phyloP scores from a whole-genome alignment of 129 eudicot genomes.

The Centaurea solstitialis region DNA sequence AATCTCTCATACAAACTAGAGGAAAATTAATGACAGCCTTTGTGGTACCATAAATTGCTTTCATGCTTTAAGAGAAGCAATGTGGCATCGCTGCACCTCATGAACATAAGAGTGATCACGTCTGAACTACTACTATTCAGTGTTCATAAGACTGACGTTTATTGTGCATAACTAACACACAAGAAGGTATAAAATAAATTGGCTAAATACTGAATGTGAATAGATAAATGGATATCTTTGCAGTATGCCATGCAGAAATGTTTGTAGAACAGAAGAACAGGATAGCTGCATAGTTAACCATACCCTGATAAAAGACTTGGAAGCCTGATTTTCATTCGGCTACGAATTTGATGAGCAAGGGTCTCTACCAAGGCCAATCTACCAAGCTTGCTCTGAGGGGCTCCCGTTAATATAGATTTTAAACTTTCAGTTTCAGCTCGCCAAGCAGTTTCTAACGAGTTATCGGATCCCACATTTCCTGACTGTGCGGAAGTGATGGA shows the following conservation, averaged over 20 bases:
- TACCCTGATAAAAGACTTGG: conserved; percentile 99
- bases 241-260: not conserved
- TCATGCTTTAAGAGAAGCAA: not conserved
- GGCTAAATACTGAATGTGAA: not conserved
- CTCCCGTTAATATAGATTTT: conserved; percentile 87
- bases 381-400: conserved; percentile 96
- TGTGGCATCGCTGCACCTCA: not conserved
- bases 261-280: not conserved
- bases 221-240: not conserved
- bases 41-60: not conserved
- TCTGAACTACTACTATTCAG: not conserved
- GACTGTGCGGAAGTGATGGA: conserved; percentile 93
- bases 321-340: conserved; percentile 88
- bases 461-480: conserved; percentile 83
- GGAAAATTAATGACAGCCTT: not conserved
- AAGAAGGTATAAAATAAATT: not conserved
- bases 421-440: conserved; percentile 97
- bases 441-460: conserved; percentile 97
- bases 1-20: not conserved
- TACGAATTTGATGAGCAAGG: conserved; percentile 88
- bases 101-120: not conserved
- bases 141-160: not conserved
- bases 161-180: not conserved
- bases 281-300: conserved; percentile 13
- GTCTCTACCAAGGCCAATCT: conserved; percentile 94